Conservation (phyloP, 2,329 filamentous ascomycete species). For the Apiospora pterosperma region DNA sequence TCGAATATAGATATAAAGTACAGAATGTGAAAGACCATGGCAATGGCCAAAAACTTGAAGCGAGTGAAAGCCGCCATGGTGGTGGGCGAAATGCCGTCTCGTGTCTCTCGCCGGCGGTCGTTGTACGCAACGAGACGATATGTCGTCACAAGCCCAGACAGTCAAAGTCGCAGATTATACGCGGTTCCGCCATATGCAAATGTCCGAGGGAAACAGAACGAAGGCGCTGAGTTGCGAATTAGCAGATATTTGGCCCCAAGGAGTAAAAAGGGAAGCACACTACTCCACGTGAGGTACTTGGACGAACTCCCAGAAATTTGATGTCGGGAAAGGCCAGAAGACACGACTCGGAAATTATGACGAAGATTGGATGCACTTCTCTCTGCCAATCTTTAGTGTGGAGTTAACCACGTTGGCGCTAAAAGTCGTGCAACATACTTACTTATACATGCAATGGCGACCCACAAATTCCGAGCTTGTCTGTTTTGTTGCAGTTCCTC, state of each 20-base stretch:
- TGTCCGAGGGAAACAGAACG: not conserved
- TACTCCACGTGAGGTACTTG: not conserved
- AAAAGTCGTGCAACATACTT: not conserved
- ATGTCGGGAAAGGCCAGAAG: not conserved
- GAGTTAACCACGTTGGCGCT: not conserved
- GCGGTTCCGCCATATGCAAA: not conserved
- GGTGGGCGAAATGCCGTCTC: not conserved
- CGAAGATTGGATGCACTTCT: not conserved
- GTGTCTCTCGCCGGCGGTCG: not conserved
- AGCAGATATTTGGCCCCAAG: not conserved
- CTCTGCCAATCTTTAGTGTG: not conserved
- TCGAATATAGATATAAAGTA: constrained; percentile 97
- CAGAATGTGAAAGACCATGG: constrained; percentile 86
- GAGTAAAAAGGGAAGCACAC: not conserved
- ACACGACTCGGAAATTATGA: constrained; percentile 1
- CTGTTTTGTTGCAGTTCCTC: not conserved
- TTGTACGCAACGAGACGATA: not conserved
- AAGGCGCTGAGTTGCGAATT: not conserved
- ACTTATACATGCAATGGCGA: not conserved
- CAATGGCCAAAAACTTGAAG: constrained; percentile 81
- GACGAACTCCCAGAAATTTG: not conserved
- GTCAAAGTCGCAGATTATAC: not conserved
- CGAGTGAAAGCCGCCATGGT: constrained; percentile 58
- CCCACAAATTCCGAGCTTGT: not conserved
- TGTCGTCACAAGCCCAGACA: not conserved